These are phyloP conservation scores for Ajuga reptans DNA, from an alignment of 305 asterid species.

Conservation along the genomic window DNA sequence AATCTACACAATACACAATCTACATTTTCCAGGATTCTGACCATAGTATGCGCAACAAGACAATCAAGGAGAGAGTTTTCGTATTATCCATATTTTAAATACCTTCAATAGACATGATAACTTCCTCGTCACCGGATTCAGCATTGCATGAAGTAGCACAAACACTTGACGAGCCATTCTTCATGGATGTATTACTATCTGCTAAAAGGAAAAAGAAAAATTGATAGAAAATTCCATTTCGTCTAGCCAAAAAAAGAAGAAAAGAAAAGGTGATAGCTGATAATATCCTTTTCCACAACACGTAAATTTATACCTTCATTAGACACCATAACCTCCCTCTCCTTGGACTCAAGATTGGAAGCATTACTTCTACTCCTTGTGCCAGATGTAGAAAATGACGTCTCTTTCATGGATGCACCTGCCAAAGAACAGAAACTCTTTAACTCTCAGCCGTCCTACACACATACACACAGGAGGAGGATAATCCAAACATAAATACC, in stretches of 20 bases:
- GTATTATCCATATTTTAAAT: background rate
- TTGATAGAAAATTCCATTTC: background rate
- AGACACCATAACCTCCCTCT: slow-evolving; percentile 7
- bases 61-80: background rate
- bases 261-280: background rate
- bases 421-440: slow-evolving; percentile 6
- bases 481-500: slow-evolving; percentile 21
- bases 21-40: too few species aligned
- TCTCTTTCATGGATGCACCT: slow-evolving; percentile 23
- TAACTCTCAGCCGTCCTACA: too few species aligned
- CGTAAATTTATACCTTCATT: slow-evolving; percentile 18
- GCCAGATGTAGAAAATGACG: slow-evolving; percentile 8
- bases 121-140: slow-evolving; percentile 18
- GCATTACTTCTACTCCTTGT: slow-evolving; percentile 5
- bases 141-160: background rate
- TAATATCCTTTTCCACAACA: background rate
- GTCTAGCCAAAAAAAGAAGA: background rate
- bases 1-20: too few species aligned
- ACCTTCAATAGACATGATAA: slow-evolving; percentile 25
- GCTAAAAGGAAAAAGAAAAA: background rate
- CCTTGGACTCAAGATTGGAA: background rate
- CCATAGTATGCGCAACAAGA: background rate
- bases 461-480: too few species aligned
- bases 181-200: slow-evolving; percentile 10
- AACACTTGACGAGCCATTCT: slow-evolving; percentile 7